Base-by-base conservation (phyloP, 257 asterid genomes). In the Parsonsia alboflavescens region DNA sequence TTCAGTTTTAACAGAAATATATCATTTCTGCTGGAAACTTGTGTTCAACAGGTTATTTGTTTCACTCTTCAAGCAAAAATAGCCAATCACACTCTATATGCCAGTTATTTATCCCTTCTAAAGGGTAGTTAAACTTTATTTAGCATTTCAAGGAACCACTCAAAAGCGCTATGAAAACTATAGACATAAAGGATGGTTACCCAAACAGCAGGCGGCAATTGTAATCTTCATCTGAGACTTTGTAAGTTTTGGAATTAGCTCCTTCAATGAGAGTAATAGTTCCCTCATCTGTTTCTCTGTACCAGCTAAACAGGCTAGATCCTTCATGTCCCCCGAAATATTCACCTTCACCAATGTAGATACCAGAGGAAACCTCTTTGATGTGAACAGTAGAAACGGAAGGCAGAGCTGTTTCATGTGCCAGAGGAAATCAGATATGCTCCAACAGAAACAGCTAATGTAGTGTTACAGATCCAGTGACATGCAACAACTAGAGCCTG, bases 321-420 rank as follows among this genome's bases (percentile, higher is more conserved):
- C 98, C 99, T 88, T 92, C 97, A 41, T 87, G 73, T 68, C 99
- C 98, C 72, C 99, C 99, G 80, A 87, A 92, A 81, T 95, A 95
- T 70, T 86, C 88, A 73, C 97, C 99, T 82, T 87, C 97, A 56
- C 98, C 99, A 74, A 76, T 50, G 77, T 88, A 92, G 65, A 87
- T 83, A 84, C 86, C 85, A 65, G 86, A 76, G 56, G 99, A 88
- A 77, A 89, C 56, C 84, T 86, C 85, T 78, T 81, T 83, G 79
- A 82, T 86, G 4, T 68, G 80, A 78, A 95, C 96, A 82, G 81
- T 84, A 69, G 89, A 82, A 79, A 89, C 96, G 52, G 84, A 70
- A 74, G 99, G 99, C 70, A 78, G 83, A 81, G 98, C 98, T 95
- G 98, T 73, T 62, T 81, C 80, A 84, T 64, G 80, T 75, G 84